Percentiles rank a stretch among this genome's conserved stretches.
These are phyloP conservation scores for Fusarium globosum DNA, from an alignment of 2,329 filamentous ascomycete genomes.

Conservation along the genomic window DNA sequence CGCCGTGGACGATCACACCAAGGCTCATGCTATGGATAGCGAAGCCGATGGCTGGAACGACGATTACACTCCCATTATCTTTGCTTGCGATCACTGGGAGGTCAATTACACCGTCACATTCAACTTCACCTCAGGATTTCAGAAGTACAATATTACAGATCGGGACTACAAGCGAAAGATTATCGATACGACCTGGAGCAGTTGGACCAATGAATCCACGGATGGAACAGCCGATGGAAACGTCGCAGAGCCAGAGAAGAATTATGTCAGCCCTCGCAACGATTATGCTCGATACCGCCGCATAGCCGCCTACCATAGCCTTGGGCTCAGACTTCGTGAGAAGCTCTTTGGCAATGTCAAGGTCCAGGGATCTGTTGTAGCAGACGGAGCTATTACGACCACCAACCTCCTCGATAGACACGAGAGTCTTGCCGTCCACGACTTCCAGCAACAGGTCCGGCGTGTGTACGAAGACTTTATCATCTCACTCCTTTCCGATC, in stretches of 20 bases:
- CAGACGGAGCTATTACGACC: slow-evolving; percentile 1
- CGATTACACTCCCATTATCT: slow-evolving; percentile 22
- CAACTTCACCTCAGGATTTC: slow-evolving; percentile 28
- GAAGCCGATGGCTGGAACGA: slow-evolving; percentile 13
- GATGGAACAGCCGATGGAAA: slow-evolving; percentile 33
- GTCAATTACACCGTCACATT: slow-evolving; percentile 33
- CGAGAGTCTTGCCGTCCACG: slow-evolving; percentile 10
- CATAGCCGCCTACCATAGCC: slow-evolving; percentile 30
- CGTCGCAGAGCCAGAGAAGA: slow-evolving; percentile 15
- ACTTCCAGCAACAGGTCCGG: slow-evolving; percentile 12
- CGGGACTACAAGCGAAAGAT: slow-evolving; percentile 33
- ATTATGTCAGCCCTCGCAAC: slow-evolving; percentile 24
- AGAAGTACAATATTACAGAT: slow-evolving; percentile 20
- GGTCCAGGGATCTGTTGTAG: background rate
- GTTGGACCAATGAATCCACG: background rate
- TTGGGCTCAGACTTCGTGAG: slow-evolving; percentile 23
- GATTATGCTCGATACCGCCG: slow-evolving; percentile 16
- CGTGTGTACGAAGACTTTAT: slow-evolving; percentile 29
- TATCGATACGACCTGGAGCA: slow-evolving; percentile 25
- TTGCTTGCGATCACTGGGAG: slow-evolving; percentile 41
- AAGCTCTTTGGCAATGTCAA: slow-evolving; percentile 6
- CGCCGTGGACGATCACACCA: slow-evolving; percentile 2
- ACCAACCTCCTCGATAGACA: slow-evolving; percentile 28
- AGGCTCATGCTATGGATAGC: background rate
- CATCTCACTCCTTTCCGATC: slow-evolving; percentile 34